Conservation (phyloP, 257 asterid genomes). For the Plantago ovata region DNA sequence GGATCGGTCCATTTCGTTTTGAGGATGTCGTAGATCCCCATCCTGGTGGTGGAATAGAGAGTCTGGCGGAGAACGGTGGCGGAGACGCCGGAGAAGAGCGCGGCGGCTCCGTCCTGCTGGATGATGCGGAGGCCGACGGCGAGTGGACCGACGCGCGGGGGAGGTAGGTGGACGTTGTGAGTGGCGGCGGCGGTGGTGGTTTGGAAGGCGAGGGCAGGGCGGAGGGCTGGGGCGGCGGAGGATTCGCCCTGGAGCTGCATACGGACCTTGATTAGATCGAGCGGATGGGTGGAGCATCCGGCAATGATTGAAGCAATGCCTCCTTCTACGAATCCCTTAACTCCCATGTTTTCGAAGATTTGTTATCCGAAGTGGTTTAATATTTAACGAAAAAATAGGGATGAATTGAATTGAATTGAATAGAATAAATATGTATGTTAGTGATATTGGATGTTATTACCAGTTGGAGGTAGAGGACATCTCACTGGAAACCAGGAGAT, state of each 20-base stretch:
- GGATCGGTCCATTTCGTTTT: constrained; percentile 77
- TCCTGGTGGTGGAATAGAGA: constrained; percentile 81
- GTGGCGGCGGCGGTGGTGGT: constrained; percentile 18
- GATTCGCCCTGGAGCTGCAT: constrained; percentile 86
- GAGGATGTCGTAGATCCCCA: constrained; percentile 80
- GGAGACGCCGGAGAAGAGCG: constrained; percentile 85
- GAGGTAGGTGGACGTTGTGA: constrained; percentile 38
- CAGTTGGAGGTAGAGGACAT: constrained; percentile 68
- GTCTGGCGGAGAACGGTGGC: constrained; percentile 95
- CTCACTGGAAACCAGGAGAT: constrained; percentile 98
- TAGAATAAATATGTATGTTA: not conserved
- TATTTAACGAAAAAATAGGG: too few relatives aligned
- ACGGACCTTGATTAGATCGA: constrained; percentile 78
- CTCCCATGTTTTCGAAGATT: constrained; percentile 43
- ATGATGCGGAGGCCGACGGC: constrained; percentile 60
- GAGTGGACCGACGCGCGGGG: constrained; percentile 61
- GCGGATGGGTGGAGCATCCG: constrained; percentile 82
- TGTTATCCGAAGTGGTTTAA: too few relatives aligned
- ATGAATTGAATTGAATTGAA: not conserved
- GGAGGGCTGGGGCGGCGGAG: constrained; percentile 21
- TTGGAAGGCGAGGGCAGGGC: constrained; percentile 63
- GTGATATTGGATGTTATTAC: not conserved
- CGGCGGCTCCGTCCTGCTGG: constrained; percentile 67
- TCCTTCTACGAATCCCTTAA: constrained; percentile 86
- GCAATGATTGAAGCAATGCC: constrained; percentile 89